Evolutionary conservation across 2,329 filamentous ascomycete genomes (phyloP), one percentile per base, ranked within the genome.

Genomic region (Falciphora oryzae): DNA sequence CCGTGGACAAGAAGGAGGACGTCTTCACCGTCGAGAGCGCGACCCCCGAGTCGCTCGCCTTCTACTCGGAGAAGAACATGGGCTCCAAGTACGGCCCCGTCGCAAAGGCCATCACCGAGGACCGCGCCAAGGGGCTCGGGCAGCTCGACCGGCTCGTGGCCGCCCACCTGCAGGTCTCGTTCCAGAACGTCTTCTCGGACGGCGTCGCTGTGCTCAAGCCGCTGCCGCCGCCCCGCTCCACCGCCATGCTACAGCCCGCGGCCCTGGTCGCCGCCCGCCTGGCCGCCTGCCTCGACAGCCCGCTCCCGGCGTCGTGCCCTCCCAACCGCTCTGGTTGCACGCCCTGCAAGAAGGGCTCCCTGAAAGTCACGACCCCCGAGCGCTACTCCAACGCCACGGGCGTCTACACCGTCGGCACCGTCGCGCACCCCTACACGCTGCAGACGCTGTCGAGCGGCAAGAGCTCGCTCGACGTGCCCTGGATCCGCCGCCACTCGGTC

Each of bases 351-450:
- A 80, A 86, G 29, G 83, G 84, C 11, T 83, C 85, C 0, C 82
- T 92, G 76, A 85, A 84, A 63, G 83, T 96, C 69, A 80, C 82
- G n/a, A 89, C 88, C 0, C 85, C 87, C 3, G 77, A 84, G 3
- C 78, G 83, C 25, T 95, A 92, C 75, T 83, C 83, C 64, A 97
- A 97, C 75, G 83, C 83, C 5, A 88, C 88, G 18, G 81, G 81
- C 1, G 73, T 89, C 22, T 98, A 93, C 78, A 92, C 90, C 3
- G 91, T 99, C 68, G 93, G 90, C 66, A 91, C 88, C 0, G 89
- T 98, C 16, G 94, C 94, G 0, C 95, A 99, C 74, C 95, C 95
- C 0, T 96, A 93, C 79, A 97, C 93, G 1, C 81, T 92, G 57
- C 84, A 88, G 64, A 85, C 87, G 16, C 80, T 98, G 25, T 82